These are phyloP conservation scores for Volutella citrinella DNA, from an alignment of 2,329 filamentous ascomycete genomes.

Conservation along the genomic window DNA sequence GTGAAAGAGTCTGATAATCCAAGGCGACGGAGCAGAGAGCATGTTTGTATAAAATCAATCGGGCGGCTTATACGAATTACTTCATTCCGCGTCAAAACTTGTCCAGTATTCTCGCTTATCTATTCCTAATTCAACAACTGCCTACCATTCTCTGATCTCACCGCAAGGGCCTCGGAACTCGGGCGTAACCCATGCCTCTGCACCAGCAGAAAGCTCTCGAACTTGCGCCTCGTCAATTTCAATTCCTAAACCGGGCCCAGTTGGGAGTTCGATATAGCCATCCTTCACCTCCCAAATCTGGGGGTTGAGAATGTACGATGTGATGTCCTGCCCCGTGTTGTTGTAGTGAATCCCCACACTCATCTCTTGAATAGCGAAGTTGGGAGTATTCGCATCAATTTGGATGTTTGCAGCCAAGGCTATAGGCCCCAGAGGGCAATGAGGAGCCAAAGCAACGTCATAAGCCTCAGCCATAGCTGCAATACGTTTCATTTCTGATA, in stretches of 20 bases:
- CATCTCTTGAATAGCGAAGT: constrained; percentile 77
- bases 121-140: too few species aligned
- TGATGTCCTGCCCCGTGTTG: constrained; percentile 60
- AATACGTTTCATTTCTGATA: constrained; percentile 67
- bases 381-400: constrained; percentile 57
- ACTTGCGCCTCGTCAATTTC: constrained; percentile 70
- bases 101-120: too few species aligned
- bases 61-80: too few species aligned
- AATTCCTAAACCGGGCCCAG: constrained; percentile 63
- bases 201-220: constrained; percentile 53
- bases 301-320: constrained; percentile 63
- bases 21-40: too few species aligned
- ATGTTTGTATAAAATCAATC: too few species aligned
- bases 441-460: constrained; percentile 70
- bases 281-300: constrained; percentile 64
- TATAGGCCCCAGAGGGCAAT: constrained; percentile 71
- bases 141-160: constrained; percentile 11
- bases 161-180: constrained; percentile 8
- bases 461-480: constrained; percentile 71
- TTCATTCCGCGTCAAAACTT: too few species aligned
- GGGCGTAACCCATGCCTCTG: constrained; percentile 59
- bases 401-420: constrained; percentile 70
- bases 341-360: constrained; percentile 79
- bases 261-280: constrained; percentile 61
- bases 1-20: too few species aligned